Evolutionary conservation across 1,284 basidiomycete species (phyloP), one percentile per base, ranked within the genome.

Genomic region (Fomitopsis pinicola): DNA sequence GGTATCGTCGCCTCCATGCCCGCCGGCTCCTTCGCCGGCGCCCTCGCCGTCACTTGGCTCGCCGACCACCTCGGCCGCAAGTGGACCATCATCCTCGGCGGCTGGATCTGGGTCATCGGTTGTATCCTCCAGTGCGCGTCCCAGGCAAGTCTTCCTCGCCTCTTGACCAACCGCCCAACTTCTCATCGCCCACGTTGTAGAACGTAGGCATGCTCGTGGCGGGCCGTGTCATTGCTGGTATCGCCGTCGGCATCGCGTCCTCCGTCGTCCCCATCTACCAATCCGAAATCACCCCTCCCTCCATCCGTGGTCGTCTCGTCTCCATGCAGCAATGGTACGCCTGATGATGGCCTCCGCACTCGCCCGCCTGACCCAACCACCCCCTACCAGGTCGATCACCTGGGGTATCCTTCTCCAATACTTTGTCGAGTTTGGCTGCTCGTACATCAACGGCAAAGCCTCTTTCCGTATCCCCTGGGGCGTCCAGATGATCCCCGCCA

Each of bases 391-490:
- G 77, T 83, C 86, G 7, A 89, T 89, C 68, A 89, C 88, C 0
- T 88, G 87, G 86, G 88, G 87, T 73, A 89, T 90, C 67, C 78
- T 90, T 61, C 73, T 91, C 53, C 87, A 89, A 64, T 89, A 89
- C 75, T 89, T 91, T 71, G 79, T 89, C 64, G 82, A 88, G 68
- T 88, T 89, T 64, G 89, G 87, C 4, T 90, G 86, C 71, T 89
- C 87, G 1, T 88, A 89, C 71, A 86, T 91, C 70, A 71, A 86
- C 33, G 86, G 88, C 42, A 77, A 72, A 6, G 87, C 87, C 0
- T 88, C 88, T 0, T 92, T 90, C 81, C 86, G 90, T 35, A 87
- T 92, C 66, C 89, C 91, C 14, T 91, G 88, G 89, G 88, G 85
- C 60, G 76, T 92, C 22, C 90, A 92, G 70, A 82, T 88, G 77